Evolutionary conservation across 495 filamentous ascomycete species (phyloP).

Genomic region (Penicillium goetzii): DNA sequence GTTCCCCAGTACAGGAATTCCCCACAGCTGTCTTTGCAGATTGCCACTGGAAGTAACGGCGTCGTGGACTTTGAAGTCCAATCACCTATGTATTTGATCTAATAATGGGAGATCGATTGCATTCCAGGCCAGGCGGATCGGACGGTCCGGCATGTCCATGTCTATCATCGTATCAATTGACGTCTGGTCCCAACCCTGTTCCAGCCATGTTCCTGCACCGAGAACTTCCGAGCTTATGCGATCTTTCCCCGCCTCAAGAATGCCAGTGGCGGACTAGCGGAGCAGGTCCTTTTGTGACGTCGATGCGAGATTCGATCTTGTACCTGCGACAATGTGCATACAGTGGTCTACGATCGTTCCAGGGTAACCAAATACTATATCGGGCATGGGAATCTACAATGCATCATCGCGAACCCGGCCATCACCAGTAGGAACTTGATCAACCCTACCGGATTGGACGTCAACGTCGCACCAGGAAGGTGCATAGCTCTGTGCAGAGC

Average conservation of each 20-base stretch:
- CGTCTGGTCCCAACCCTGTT: neutral
- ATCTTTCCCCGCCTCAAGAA: neutral
- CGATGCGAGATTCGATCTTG: constrained; percentile 6
- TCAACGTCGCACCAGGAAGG: neutral
- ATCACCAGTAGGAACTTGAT: neutral
- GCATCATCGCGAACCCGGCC: neutral
- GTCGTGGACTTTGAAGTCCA: neutral
- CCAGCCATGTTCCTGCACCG: neutral
- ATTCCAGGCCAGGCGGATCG: neutral
- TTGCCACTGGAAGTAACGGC: neutral
- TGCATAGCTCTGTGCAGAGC: neutral
- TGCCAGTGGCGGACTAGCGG: neutral
- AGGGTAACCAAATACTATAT: neutral
- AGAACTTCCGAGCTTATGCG: neutral
- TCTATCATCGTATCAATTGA: neutral
- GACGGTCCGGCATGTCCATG: neutral
- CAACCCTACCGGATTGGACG: neutral
- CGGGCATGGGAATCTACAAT: neutral
- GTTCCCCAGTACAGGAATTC: neutral
- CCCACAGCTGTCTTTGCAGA: neutral
- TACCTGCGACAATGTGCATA: constrained; percentile 4
- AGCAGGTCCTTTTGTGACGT: constrained; percentile 7
- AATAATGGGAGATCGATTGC: neutral
- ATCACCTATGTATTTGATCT: neutral
- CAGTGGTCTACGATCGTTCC: neutral